A percentile compares a stretch with the other conserved stretches of the same genome.
Evolutionary conservation across 345 rosid genomes (phyloP).

Genomic region (Rubroshorea leprosula): DNA sequence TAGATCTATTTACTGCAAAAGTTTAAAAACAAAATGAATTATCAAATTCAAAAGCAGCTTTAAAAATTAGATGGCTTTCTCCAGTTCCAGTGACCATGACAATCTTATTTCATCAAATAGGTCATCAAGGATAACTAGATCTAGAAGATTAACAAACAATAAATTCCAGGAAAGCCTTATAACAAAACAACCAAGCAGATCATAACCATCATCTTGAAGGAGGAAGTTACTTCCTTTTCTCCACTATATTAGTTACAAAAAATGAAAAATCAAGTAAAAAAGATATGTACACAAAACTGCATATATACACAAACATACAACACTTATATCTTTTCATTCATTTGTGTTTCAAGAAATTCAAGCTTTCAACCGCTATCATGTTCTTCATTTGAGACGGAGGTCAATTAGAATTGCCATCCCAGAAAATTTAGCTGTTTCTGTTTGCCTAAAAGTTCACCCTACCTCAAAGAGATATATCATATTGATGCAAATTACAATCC

Average conservation of each 20-base stretch:
- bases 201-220: background rate
- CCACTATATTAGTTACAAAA: background rate
- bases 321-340: background rate
- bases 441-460: too few species aligned
- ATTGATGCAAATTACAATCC: too few species aligned
- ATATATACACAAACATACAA: background rate
- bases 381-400: background rate
- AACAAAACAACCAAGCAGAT: background rate
- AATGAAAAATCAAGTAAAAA: background rate
- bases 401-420: background rate
- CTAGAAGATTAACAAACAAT: background rate
- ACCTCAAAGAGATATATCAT: too few species aligned
- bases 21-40: background rate
- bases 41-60: background rate
- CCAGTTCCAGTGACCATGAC: background rate
- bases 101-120: background rate
- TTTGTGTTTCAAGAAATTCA: background rate
- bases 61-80: background rate
- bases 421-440: too few species aligned
- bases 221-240: background rate
- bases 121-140: background rate
- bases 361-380: background rate
- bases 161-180: background rate
- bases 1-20: slow-evolving; percentile 31
- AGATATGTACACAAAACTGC: background rate